Percentiles rank a stretch among this genome's conserved stretches.
Conservation (phyloP, 208 protist species). For the Herpetomonas samuelpessoai region DNA sequence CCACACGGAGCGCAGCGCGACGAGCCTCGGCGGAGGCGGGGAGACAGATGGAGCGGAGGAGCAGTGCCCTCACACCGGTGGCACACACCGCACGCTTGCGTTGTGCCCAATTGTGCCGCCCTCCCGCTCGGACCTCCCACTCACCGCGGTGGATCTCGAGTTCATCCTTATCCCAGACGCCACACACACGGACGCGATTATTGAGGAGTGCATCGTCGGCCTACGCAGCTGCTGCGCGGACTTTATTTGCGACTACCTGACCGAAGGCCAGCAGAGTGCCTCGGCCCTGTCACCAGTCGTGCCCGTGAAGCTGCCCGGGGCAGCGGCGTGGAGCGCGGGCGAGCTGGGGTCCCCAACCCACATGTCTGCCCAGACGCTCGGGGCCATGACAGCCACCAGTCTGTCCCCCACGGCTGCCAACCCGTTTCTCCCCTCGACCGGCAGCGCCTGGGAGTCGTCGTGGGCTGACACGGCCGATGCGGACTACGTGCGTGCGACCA, state of each 20-base stretch:
- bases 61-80: not conserved
- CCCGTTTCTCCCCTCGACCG: not conserved
- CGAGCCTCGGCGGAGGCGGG: too few species aligned
- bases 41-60: slow-evolving; percentile 1
- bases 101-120: not conserved
- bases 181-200: slow-evolving; percentile 63
- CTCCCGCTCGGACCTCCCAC: slow-evolving; percentile 7
- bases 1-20: too few species aligned
- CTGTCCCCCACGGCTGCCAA: not conserved
- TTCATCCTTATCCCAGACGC: slow-evolving; percentile 60
- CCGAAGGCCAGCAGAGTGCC: slow-evolving; percentile 11
- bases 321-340: slow-evolving; percentile 7
- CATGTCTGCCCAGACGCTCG: too few species aligned
- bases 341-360: not conserved
- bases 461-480: not conserved
- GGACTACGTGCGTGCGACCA: not conserved
- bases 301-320: not conserved
- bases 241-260: slow-evolving; percentile 73
- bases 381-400: not conserved
- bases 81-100: not conserved
- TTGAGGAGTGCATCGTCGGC: slow-evolving; percentile 71
- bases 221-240: slow-evolving; percentile 67
- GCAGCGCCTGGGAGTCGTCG: too few species aligned
- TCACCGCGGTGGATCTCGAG: slow-evolving; percentile 37
- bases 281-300: not conserved